Evolutionary conservation across 345 rosid species (phyloP), one percentile per base, ranked within the genome.

Genomic region (Viola odorata): DNA sequence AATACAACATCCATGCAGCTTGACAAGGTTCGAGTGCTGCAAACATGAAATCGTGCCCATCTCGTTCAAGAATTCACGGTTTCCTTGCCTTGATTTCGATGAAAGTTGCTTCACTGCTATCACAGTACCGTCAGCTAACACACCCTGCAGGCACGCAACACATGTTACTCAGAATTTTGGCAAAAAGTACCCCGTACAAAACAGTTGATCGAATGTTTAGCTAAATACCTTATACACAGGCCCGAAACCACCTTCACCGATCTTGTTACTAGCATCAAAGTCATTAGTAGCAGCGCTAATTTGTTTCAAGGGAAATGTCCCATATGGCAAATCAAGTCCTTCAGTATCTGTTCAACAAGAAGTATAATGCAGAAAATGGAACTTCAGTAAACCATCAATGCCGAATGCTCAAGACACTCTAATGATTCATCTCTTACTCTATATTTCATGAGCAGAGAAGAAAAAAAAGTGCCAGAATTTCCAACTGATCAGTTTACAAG

Each of bases 181-280:
- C 42, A 14, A 36, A n/a, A 2, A 36, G 3, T 36, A 57, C 41
- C 17, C 3, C 12, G 7, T 11, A 14, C 14, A 32, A 23, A 38
- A 57, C 1, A 49, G 8, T 48, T 36, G n/a, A 32, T 14, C n/a
- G 32, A 41, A 54, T 37, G 12, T 5, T 60, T 47, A 15, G 45
- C 57, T 11, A 49, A 64, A 55, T 13, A 85, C 87, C 91, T 81
- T 85, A 70, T 77, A 79, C 12, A 82, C 91, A 49, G 87, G 80
- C 62, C 91, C 91, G 5, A 85, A 85, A n/a, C 91, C 85, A 53
- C 91, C 91, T 73, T 85, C 85, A 39, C 87, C 87, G 6, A 85
- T 75, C 72, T 85, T 85, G 65, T 85, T 82, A 23, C 53, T 55
- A 10, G 56, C 15, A 66, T 80, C 77, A 65, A 85, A 85, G 75